Percentiles rank a stretch among this genome's conserved stretches.
phyloP scores from a whole-genome alignment of 2,329 filamentous ascomycete genomes.

The Aschersonia sp. region DNA sequence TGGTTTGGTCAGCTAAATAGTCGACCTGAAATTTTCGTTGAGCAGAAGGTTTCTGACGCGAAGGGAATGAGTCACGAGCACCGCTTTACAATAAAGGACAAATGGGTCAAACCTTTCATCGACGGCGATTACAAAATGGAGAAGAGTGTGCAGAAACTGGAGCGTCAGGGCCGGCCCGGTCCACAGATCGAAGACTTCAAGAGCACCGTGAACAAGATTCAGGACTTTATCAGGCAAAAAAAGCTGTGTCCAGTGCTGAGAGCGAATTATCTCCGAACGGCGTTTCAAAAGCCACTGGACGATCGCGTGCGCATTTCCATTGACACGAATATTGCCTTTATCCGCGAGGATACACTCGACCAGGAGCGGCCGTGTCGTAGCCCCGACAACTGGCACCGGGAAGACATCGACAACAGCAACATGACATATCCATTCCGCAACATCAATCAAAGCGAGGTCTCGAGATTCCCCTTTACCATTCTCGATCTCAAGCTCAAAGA shows the following conservation, averaged over 20 bases:
- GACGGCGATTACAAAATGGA: conserved; percentile 83
- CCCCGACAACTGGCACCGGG: conserved; percentile 77
- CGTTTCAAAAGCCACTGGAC: conserved; percentile 92
- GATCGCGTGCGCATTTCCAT: conserved; percentile 83
- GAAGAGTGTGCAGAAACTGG: conserved; percentile 78
- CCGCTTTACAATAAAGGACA: conserved; percentile 79
- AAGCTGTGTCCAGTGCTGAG: conserved; percentile 73
- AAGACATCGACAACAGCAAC: conserved; percentile 69
- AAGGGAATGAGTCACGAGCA: conserved; percentile 67
- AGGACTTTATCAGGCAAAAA: conserved; percentile 63
- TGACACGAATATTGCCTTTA: conserved; percentile 83
- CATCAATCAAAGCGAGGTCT: conserved; percentile 83
- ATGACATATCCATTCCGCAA: conserved; percentile 80
- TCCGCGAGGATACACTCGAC: conserved; percentile 67
- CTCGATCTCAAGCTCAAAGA: conserved; percentile 85
- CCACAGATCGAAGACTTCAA: conserved; percentile 57
- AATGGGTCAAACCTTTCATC: conserved; percentile 81
- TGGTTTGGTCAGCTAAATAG: conserved; percentile 81
- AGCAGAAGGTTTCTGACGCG: conserved; percentile 76
- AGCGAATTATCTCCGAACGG: conserved; percentile 86
- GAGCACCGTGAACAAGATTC: conserved; percentile 60
- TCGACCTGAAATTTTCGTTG: conserved; percentile 68
- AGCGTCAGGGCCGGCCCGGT: conserved; percentile 54
- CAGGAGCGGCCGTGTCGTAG: conserved; percentile 75
- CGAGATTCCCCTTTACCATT: conserved; percentile 77